Conservation (phyloP, 2,329 filamentous ascomycete genomes). For the Cytospora schulzeri region DNA sequence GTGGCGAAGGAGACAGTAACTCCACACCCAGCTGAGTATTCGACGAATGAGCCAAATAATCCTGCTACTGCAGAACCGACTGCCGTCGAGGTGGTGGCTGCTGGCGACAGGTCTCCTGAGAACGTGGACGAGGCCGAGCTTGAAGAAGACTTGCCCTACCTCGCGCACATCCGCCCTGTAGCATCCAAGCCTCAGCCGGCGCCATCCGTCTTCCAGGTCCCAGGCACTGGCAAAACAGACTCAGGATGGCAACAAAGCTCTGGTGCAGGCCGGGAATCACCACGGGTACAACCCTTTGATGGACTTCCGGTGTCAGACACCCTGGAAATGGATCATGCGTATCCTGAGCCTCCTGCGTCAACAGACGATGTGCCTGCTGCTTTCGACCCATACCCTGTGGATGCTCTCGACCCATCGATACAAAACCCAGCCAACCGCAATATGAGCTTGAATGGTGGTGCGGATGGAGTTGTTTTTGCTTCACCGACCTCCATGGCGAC, state of each 20-base stretch:
- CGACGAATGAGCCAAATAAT: not conserved
- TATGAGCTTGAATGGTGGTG: not conserved
- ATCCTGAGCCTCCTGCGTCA: not conserved
- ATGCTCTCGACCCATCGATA: slow-evolving; percentile 10
- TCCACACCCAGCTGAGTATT: not conserved
- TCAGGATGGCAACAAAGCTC: not conserved
- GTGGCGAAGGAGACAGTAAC: slow-evolving; percentile 20
- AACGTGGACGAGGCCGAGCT: slow-evolving; percentile 4
- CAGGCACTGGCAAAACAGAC: not conserved
- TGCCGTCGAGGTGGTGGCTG: not conserved
- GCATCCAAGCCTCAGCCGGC: slow-evolving; percentile 1
- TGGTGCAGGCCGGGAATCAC: not conserved
- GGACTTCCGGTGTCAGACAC: too few relatives aligned
- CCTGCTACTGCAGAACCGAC: not conserved
- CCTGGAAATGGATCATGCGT: not conserved
- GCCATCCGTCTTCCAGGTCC: not conserved
- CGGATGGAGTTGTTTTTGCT: not conserved
- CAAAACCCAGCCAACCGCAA: not conserved
- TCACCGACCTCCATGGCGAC: not conserved
- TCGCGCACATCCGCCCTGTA: slow-evolving; percentile 20
- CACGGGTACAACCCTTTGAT: not conserved
- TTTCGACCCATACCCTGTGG: slow-evolving; percentile 21
- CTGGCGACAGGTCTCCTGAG: not conserved
- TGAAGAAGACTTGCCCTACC: slow-evolving; percentile 25
- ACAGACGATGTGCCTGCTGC: not conserved